These are phyloP conservation scores for Aurantiochytrium sp. DNA, from an alignment of 108 stramenopile genomes.

Conservation along the genomic window DNA sequence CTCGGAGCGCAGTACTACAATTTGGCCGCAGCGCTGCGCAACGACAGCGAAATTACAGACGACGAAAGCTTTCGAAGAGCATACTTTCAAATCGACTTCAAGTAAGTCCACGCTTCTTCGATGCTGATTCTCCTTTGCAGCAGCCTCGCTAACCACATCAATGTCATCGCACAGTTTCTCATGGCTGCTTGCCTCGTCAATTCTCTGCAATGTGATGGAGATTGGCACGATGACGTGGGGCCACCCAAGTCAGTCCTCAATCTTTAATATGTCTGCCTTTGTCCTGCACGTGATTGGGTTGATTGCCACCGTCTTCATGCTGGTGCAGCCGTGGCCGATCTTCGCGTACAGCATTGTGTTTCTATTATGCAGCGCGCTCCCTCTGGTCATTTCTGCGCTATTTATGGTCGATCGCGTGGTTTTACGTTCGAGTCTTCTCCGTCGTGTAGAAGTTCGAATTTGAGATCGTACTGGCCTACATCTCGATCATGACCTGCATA, in stretches of 20 bases:
- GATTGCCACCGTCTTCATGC: not conserved
- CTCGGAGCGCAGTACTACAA: not conserved
- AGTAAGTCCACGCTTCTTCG: not conserved
- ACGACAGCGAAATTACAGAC: not conserved
- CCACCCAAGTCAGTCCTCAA: not conserved
- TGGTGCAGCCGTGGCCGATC: constrained; percentile 9
- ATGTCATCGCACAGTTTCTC: not conserved
- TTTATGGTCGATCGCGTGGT: not conserved
- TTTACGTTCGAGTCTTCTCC: not conserved
- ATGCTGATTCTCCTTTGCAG: no score
- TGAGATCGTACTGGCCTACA: not conserved
- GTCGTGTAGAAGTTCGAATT: not conserved
- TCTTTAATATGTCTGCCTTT: not conserved
- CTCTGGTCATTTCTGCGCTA: not conserved
- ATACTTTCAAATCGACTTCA: not conserved
- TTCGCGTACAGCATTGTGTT: not conserved
- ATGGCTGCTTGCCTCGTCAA: constrained; percentile 1
- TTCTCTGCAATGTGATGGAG: not conserved
- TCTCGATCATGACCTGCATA: no score
- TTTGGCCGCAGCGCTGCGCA: not conserved
- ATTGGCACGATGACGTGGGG: constrained; percentile 1
- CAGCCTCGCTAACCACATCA: no score
- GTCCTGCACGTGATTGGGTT: not conserved
- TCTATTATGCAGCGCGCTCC: not conserved
- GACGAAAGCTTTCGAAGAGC: not conserved